phyloP scores from a whole-genome alignment of 1,284 basidiomycete species.

The Coniophora puteana region DNA sequence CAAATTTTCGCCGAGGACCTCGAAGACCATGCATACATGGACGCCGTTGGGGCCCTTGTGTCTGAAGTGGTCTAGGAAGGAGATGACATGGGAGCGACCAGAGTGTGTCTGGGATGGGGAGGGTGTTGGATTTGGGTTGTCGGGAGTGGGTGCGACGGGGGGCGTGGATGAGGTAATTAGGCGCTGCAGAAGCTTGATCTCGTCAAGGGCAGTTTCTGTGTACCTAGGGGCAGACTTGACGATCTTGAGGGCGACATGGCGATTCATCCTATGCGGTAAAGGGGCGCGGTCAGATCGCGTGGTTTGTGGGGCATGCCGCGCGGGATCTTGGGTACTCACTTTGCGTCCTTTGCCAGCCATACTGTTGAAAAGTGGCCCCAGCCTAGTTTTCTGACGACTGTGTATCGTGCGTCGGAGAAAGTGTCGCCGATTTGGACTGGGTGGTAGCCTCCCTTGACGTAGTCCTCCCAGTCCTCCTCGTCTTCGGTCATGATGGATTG shows the following conservation, averaged over 20 bases:
- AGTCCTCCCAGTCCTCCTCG: conserved; percentile 84
- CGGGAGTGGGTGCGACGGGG: conserved; percentile 48
- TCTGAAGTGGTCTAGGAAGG: conserved; percentile 94
- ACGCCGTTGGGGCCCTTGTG: conserved; percentile 96
- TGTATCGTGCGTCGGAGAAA: conserved; percentile 87
- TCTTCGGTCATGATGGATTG: conserved; percentile 69
- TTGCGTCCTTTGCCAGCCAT: conserved; percentile 86
- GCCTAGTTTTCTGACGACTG: conserved; percentile 93
- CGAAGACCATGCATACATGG: conserved; percentile 99
- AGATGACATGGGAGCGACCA: conserved; percentile 85
- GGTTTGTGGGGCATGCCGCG: not conserved
- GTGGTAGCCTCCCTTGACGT: conserved; percentile 91
- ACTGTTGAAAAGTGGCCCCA: conserved; percentile 98
- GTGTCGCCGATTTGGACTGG: conserved; percentile 94
- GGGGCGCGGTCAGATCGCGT: conserved; percentile 10
- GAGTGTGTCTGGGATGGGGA: conserved; percentile 71
- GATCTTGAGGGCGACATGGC: conserved; percentile 98
- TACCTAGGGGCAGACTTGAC: conserved; percentile 97
- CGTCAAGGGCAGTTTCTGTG: conserved; percentile 97
- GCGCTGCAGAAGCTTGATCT: conserved; percentile 96
- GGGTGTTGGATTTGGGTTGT: conserved; percentile 54
- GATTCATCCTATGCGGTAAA: conserved; percentile 64
- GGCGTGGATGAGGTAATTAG: conserved; percentile 86
- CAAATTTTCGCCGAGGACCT: conserved; percentile 98
- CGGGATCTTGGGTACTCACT: conserved; percentile 41